These are phyloP conservation scores for Calocybe cyanea DNA, from an alignment of 768 basidiomycete genomes.

Conservation along the genomic window DNA sequence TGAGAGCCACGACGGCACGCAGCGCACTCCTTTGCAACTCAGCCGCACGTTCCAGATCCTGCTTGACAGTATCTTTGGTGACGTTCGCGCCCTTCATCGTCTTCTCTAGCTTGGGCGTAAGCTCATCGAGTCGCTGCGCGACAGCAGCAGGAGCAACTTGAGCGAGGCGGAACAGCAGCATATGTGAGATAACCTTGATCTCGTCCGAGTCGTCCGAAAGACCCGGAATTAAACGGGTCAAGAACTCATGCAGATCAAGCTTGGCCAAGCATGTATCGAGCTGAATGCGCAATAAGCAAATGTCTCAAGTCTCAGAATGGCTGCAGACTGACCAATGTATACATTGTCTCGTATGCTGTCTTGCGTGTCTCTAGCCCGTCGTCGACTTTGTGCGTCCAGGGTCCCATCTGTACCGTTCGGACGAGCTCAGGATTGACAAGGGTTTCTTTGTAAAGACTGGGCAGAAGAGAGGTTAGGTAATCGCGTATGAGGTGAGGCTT, in stretches of 20 bases:
- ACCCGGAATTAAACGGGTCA: conserved; percentile 76
- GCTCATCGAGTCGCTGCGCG: conserved; percentile 77
- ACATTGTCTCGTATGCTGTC: conserved; percentile 96
- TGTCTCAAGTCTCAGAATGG: not conserved
- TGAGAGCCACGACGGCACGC: conserved; percentile 82
- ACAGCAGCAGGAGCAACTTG: conserved; percentile 83
- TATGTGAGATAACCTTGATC: conserved; percentile 94
- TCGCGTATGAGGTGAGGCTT: conserved; percentile 91
- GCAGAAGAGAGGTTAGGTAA: conserved; percentile 71
- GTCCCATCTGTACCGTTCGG: conserved; percentile 93
- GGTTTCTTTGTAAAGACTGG: conserved; percentile 85
- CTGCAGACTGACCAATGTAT: conserved; percentile 70
- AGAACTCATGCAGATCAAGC: conserved; percentile 84
- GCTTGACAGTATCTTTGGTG: conserved; percentile 95
- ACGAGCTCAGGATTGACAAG: conserved; percentile 73
- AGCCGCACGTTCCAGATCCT: conserved; percentile 81
- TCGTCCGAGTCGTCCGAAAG: conserved; percentile 91
- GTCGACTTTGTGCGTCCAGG: conserved; percentile 96
- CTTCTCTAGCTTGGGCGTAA: conserved; percentile 78
- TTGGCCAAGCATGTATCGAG: conserved; percentile 88
- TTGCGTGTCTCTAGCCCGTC: conserved; percentile 96
- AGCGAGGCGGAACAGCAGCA: conserved; percentile 90
- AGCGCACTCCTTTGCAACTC: conserved; percentile 91
- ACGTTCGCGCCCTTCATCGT: conserved; percentile 87
- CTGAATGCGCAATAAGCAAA: conserved; percentile 31